Conservation (phyloP, 257 asterid species). For the Marsdenia floribunda region DNA sequence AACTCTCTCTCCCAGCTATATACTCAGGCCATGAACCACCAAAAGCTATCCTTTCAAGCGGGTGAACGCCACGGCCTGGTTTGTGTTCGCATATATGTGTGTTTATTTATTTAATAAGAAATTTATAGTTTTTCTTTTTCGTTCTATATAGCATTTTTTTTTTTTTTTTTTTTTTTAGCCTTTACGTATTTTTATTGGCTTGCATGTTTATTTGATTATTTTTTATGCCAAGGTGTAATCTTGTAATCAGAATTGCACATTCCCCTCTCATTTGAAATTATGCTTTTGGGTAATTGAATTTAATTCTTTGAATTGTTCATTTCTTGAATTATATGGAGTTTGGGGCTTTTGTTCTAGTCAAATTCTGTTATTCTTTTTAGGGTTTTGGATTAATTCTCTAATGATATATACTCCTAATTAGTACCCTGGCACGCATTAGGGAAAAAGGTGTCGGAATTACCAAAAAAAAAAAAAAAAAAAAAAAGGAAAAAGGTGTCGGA, state of each 20-base stretch:
- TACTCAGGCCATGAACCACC: constrained; percentile 87
- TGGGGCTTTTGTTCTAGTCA: background rate
- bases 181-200: background rate
- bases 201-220: background rate
- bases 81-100: background rate
- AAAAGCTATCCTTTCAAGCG: constrained; percentile 79
- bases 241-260: constrained; percentile 3
- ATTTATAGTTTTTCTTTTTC: background rate
- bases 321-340: background rate
- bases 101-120: background rate
- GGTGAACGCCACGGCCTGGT: constrained; percentile 91
- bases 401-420: background rate
- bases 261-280: background rate
- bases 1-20: constrained; percentile 90
- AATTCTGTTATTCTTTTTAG: background rate
- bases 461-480: too few species aligned
- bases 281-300: background rate
- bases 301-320: background rate
- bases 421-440: background rate
- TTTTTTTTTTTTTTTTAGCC: background rate
- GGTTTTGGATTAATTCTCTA: background rate
- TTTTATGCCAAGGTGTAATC: constrained; percentile 3
- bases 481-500: too few species aligned
- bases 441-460: too few species aligned
- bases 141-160: background rate